phyloP scores from a whole-genome alignment of 2,329 filamentous ascomycete genomes.

The Aciculosporium take region DNA sequence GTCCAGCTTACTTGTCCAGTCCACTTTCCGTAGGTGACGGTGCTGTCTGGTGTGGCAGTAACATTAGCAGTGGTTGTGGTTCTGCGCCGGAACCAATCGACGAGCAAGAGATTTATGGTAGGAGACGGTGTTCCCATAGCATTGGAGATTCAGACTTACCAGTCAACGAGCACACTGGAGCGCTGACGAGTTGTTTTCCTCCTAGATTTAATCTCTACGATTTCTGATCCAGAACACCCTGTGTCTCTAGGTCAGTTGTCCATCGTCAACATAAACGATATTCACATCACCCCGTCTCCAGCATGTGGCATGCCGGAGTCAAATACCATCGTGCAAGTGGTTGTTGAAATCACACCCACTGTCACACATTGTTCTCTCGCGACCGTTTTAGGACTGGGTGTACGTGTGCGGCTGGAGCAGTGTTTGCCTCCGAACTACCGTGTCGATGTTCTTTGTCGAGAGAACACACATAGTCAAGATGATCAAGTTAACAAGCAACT shows the following conservation, averaged over 20 bases:
- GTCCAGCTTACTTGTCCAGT: slow-evolving; percentile 27
- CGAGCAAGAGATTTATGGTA: slow-evolving; percentile 93
- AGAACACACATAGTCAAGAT: slow-evolving; percentile 87
- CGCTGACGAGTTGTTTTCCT: not conserved
- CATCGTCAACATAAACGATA: slow-evolving; percentile 92
- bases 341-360: slow-evolving; percentile 85
- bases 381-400: slow-evolving; percentile 87
- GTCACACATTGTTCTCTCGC: slow-evolving; percentile 95
- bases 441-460: slow-evolving; percentile 85
- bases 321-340: slow-evolving; percentile 53
- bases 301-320: slow-evolving; percentile 26
- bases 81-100: slow-evolving; percentile 71
- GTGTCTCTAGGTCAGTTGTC: slow-evolving; percentile 84
- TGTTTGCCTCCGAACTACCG: slow-evolving; percentile 82
- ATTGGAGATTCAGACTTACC: not conserved
- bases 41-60: slow-evolving; percentile 19
- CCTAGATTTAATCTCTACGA: slow-evolving; percentile 80
- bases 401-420: slow-evolving; percentile 81
- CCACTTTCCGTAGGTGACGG: slow-evolving; percentile 25
- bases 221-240: slow-evolving; percentile 93
- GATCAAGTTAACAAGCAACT: slow-evolving; percentile 96
- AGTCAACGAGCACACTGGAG: no score
- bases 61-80: slow-evolving; percentile 36
- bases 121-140: slow-evolving; percentile 8
- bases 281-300: slow-evolving; percentile 49